Evolutionary conservation across 2,329 filamentous ascomycete species (phyloP).

Genomic region (Zymoseptoria brevis): DNA sequence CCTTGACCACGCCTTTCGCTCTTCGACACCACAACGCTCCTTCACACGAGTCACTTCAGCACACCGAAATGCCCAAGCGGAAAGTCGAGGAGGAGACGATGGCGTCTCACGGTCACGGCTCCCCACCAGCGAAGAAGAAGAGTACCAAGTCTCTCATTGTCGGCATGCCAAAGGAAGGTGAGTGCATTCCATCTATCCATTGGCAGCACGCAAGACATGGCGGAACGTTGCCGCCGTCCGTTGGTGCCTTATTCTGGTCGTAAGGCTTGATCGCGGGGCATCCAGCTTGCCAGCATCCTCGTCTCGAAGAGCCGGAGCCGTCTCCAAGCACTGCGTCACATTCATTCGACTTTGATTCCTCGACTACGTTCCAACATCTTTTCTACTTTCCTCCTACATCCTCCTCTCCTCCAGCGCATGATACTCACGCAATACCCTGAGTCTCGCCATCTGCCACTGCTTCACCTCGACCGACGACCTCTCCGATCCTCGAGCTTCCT

Average conservation of each 20-base stretch:
- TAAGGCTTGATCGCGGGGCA: background rate
- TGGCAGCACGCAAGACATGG: background rate
- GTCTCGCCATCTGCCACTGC: background rate
- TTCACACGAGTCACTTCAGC: background rate
- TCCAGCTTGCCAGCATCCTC: background rate
- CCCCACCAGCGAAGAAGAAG: background rate
- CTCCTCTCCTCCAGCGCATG: background rate
- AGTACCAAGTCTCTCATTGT: background rate
- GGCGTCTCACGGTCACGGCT: background rate
- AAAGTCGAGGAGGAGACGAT: constrained; percentile 1
- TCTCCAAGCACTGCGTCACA: background rate
- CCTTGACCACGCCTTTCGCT: background rate
- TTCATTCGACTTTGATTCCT: background rate
- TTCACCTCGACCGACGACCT: background rate
- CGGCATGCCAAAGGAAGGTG: constrained; percentile 1
- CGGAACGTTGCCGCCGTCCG: background rate
- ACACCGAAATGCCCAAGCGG: constrained; percentile 9
- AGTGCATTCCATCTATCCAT: background rate
- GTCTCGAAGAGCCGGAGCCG: background rate
- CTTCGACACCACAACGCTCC: background rate
- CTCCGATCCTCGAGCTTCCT: background rate
- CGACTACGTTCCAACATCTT: background rate
- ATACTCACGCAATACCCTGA: background rate
- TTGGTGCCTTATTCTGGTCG: background rate
- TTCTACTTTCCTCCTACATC: background rate